Base-by-base conservation (phyloP, 108 stramenopile species). In the Phaeodactylum tricornutum region DNA sequence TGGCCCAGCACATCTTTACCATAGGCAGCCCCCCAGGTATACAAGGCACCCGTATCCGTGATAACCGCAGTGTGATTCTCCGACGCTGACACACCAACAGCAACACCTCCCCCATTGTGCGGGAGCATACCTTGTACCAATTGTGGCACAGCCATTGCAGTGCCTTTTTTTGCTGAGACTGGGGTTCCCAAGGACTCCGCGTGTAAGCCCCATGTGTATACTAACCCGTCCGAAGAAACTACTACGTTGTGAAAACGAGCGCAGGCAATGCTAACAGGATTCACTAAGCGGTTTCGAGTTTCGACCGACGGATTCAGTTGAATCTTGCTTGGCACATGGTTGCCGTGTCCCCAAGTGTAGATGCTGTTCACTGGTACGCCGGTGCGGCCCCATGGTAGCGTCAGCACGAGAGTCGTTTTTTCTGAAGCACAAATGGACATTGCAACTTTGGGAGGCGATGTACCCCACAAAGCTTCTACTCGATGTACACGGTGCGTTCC, bases 151-250 rank as follows among this genome's bases (percentile, higher is more conserved):
- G 27, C 21, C 4, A n/a, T 52, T 36, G 7, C 38, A 9, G 20
- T 52, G 9, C 8, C 38, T 17, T 4, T 20, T 16, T 8, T n/a
- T 11, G 41, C 8, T 8, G 33, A 34, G 33, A 12, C 8, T 34
- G 33, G 33, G 17, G 15, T 19, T 14, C 79, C 81, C 21, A 90
- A 50, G 12, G 75, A 66, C 25, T 85, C 87, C 14, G 78, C 53
- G 34, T 69, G 78, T 15, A 84, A 53, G 1, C 97, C 97, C 93
- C 93, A 98, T 0, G 93, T 93, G 51, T 83, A 98, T 1, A 94
- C 88, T 27, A 72, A 31, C 1, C 97, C 97, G 48, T 92, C 85
- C 3, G 58, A 59, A 0, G 93, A 92, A 6, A 85, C 64, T 5
- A 81, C 97, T 0, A 76, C 87, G 58, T 81, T 94, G 64, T 94